Conservation (phyloP, 345 rosid species). For the Gossypium raimondii region DNA sequence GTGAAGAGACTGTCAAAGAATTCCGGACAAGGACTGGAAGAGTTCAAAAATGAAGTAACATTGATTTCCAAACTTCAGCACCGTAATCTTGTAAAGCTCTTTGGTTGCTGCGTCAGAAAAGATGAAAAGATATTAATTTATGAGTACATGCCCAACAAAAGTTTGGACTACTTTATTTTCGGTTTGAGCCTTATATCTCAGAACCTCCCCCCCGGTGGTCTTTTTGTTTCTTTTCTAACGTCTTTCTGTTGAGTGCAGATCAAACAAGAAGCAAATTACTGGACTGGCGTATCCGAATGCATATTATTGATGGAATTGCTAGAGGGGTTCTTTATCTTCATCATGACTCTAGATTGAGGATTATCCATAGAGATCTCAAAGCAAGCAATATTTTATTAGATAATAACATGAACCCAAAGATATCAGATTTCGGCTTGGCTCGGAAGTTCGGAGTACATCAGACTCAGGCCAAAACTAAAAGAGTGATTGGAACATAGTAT, state of each 20-base stretch:
- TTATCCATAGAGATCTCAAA: constrained; percentile 43
- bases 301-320: constrained; percentile 1
- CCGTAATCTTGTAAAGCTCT: constrained; percentile 15
- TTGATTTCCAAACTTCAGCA: constrained; percentile 14
- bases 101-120: constrained; percentile 9
- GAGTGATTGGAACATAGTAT: constrained; percentile 7
- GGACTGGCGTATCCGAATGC: not conserved
- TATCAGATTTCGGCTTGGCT: constrained; percentile 3
- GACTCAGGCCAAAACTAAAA: constrained; percentile 2
- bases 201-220: not conserved
- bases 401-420: constrained; percentile 3
- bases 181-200: not conserved
- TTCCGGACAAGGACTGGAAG: constrained; percentile 17
- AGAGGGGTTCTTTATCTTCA: constrained; percentile 6
- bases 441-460: not conserved
- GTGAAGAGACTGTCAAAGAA: not conserved
- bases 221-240: not conserved
- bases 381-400: constrained; percentile 10
- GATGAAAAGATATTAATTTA: constrained; percentile 21
- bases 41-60: constrained; percentile 14
- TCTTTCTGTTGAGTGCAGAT: not conserved
- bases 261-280: constrained; percentile 2
- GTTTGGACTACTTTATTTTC: constrained; percentile 21
- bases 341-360: constrained; percentile 28
- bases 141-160: constrained; percentile 41